Evolutionary conservation across 345 rosid genomes (phyloP), one percentile per base, ranked within the genome.

Genomic region (Acer saccharum): DNA sequence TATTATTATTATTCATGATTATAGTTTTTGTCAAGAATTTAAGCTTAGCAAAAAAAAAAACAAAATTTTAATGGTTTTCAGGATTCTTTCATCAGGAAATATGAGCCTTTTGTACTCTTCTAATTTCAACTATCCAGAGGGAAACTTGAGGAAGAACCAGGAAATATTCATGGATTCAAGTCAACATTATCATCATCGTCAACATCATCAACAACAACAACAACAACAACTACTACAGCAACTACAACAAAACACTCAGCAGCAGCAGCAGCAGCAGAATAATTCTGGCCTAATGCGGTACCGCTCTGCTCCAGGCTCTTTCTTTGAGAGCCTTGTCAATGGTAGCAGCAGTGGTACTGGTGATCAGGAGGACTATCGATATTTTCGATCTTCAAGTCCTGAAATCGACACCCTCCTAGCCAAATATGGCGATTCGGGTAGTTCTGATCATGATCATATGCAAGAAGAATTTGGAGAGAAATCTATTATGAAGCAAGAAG

Each of bases 301-400:
- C 57, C 84, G 81, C 4, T 89, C 92, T 3, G 86, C 86, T 1
- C 90, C 90, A 54, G 79, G 84, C 78, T 83, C 88, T 68, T 79
- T 85, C 76, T 25, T 85, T 35, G 90, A 81, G 18, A 76, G 71
- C 78, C 82, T 81, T 63, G 71, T 60, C 58, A 76, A 73, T 69
- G 79, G 75, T 10, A 44, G 25, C 73, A 71, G 17, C 18, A 67
- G 43, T 21, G 72, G 46, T 46, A 46, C 50, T 25, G 80, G 76
- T 55, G 68, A 35, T 35, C 6, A 35, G 39, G 85, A 81, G 18
- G 89, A 79, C 65, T 81, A 48, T 73, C 78, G 50, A 13, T 78
- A 50, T 62, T 43, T 80, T 74, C 75, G 82, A 72, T 63, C 93
- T 71, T 81, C 86, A 10, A 85, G 84, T 69, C 89, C 88, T 18